These are phyloP conservation scores for Leptodermis oblonga DNA, from an alignment of 257 asterid species.

Conservation along the genomic window DNA sequence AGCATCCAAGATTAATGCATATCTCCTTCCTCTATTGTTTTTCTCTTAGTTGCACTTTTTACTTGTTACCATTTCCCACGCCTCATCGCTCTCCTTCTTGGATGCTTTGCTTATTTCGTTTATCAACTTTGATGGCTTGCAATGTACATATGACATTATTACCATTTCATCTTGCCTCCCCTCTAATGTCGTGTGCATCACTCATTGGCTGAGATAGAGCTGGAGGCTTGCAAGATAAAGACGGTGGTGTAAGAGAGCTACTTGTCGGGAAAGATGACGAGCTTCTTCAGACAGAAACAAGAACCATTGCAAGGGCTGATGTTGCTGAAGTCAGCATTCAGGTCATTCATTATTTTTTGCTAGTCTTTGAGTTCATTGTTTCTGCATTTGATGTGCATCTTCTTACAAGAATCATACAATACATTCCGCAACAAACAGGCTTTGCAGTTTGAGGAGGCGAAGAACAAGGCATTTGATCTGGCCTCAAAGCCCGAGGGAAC, in stretches of 20 bases:
- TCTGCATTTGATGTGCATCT: not conserved
- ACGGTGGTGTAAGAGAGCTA: slow-evolving; percentile 81
- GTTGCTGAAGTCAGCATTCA: slow-evolving; percentile 93
- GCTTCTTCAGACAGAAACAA: slow-evolving; percentile 78
- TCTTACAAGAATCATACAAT: slow-evolving; percentile 10
- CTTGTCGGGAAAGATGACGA: slow-evolving; percentile 86
- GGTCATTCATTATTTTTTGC: slow-evolving; percentile 35
- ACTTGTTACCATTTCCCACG: not conserved
- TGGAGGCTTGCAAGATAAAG: slow-evolving; percentile 93
- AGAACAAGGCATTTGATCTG: slow-evolving; percentile 77
- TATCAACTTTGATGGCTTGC: not conserved
- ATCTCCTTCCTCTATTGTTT: not conserved
- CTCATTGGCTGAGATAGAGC: slow-evolving; percentile 46
- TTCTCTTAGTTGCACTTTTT: no score
- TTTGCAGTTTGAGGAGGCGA: slow-evolving; percentile 70
- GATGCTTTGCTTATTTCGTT: not conserved
- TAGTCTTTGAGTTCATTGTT: not conserved
- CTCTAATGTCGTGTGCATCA: not conserved
- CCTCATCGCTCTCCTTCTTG: not conserved
- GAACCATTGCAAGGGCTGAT: slow-evolving; percentile 70
- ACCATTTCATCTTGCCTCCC: not conserved
- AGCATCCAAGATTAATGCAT: no score
- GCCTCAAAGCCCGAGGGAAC: slow-evolving; percentile 89
- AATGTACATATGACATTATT: not conserved
- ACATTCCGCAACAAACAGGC: slow-evolving; percentile 51